These are phyloP conservation scores for Exophiala viscosa DNA, from an alignment of 2,329 filamentous ascomycete species.

Conservation along the genomic window DNA sequence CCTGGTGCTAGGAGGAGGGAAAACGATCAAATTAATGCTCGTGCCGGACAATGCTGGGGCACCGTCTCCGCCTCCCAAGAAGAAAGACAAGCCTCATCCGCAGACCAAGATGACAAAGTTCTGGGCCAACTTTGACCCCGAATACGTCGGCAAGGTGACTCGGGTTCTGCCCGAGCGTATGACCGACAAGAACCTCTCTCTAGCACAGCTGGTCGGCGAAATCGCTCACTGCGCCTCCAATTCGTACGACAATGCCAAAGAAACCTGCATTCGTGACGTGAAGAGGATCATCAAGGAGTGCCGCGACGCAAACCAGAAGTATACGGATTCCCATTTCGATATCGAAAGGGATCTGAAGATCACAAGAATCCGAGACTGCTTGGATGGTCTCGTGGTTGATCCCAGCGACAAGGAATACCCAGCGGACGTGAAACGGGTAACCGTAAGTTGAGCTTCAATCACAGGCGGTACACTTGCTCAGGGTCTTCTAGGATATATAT, in stretches of 20 bases:
- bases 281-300: slow-evolving; percentile 61
- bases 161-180: slow-evolving; percentile 61
- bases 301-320: slow-evolving; percentile 75
- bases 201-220: slow-evolving; percentile 56
- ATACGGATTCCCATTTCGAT: slow-evolving; percentile 85
- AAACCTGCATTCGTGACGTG: slow-evolving; percentile 62
- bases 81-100: slow-evolving; percentile 52
- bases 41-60: slow-evolving; percentile 17
- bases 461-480: not conserved
- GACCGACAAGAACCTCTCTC: slow-evolving; percentile 59
- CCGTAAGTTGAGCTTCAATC: slow-evolving; percentile 37
- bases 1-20: slow-evolving; percentile 20
- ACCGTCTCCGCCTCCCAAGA: slow-evolving; percentile 29
- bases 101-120: slow-evolving; percentile 69
- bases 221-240: slow-evolving; percentile 57
- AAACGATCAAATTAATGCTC: slow-evolving; percentile 24
- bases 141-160: slow-evolving; percentile 68
- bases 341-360: slow-evolving; percentile 70
- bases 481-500: slow-evolving; percentile 61
- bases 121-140: slow-evolving; percentile 69
- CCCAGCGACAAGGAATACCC: slow-evolving; percentile 49
- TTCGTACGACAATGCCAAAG: slow-evolving; percentile 70
- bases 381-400: slow-evolving; percentile 43
- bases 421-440: slow-evolving; percentile 70
- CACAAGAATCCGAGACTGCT: slow-evolving; percentile 45